Conservation (phyloP, 1,284 basidiomycete genomes). For the Puccinia horiana region DNA sequence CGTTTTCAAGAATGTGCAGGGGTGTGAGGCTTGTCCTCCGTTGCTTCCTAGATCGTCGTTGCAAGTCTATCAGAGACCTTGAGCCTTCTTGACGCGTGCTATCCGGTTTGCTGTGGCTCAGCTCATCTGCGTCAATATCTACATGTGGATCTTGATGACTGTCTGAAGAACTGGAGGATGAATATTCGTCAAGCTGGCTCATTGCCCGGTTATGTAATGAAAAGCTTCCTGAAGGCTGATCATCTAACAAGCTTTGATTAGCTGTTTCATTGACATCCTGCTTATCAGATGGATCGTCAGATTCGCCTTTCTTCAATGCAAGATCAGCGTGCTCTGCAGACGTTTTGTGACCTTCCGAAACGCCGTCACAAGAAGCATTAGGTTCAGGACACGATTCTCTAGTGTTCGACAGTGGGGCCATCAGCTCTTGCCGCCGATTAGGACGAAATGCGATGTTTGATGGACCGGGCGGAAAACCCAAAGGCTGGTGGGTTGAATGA, state of each 20-base stretch:
- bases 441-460: neutral
- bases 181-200: neutral
- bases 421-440: conserved; percentile 9
- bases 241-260: neutral
- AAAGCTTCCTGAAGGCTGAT: neutral
- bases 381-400: neutral
- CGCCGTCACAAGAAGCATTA: neutral
- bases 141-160: neutral
- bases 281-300: conserved; percentile 10
- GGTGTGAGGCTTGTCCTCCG: neutral
- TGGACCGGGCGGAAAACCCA: neutral
- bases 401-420: neutral
- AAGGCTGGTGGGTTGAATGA: neutral
- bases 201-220: neutral
- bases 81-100: neutral
- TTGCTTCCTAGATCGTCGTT: neutral
- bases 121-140: neutral
- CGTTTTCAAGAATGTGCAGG: neutral
- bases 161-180: neutral
- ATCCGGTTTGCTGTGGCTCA: neutral
- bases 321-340: neutral
- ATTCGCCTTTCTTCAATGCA: neutral
- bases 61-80: neutral
- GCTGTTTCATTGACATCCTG: neutral
- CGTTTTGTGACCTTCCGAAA: neutral